A percentile compares a stretch with the other conserved stretches of the same genome.
Evolutionary conservation across 805 yeast genomes (phyloP).

Genomic region (Isabelozyma rhagii): DNA sequence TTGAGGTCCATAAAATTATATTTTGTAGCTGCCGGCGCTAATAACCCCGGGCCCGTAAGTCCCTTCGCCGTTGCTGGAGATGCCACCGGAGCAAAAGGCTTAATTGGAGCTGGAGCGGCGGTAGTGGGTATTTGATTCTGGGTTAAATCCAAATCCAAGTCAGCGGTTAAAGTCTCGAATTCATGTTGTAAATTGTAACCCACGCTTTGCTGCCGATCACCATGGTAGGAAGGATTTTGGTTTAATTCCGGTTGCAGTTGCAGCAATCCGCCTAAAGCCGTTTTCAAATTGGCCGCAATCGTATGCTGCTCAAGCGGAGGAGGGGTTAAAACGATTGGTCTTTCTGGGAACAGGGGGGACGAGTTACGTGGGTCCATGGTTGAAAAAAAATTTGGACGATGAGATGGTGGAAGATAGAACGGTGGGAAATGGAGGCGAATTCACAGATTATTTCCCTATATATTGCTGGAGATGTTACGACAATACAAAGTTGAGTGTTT

Average conservation of each 20-base stretch:
- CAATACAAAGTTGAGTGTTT: not conserved
- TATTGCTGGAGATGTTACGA: not conserved
- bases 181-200: conserved; percentile 46
- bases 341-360: conserved; percentile 18
- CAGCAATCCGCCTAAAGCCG: not conserved
- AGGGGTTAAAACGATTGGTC: conserved; percentile 42
- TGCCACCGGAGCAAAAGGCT: not conserved
- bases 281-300: not conserved
- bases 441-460: too few relatives aligned
- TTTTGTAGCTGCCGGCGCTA: conserved; percentile 12
- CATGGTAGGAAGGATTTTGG: conserved; percentile 5
- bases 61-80: not conserved
- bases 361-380: conserved; percentile 9
- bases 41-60: conserved; percentile 2
- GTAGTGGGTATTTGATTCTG: conserved; percentile 1
- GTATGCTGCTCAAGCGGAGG: conserved; percentile 30
- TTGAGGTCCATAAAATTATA: conserved; percentile 4
- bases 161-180: conserved; percentile 44
- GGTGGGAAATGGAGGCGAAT: not conserved
- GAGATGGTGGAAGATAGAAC: not conserved
- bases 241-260: conserved; percentile 1
- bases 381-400: not conserved
- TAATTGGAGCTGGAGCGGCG: not conserved
- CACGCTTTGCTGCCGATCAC: conserved; percentile 39
- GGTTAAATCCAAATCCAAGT: conserved; percentile 43